A percentile compares a stretch with the other conserved stretches of the same genome.
These are phyloP conservation scores for Pachyrhizus erosus DNA, from an alignment of 306 rosid species.

Conservation along the genomic window DNA sequence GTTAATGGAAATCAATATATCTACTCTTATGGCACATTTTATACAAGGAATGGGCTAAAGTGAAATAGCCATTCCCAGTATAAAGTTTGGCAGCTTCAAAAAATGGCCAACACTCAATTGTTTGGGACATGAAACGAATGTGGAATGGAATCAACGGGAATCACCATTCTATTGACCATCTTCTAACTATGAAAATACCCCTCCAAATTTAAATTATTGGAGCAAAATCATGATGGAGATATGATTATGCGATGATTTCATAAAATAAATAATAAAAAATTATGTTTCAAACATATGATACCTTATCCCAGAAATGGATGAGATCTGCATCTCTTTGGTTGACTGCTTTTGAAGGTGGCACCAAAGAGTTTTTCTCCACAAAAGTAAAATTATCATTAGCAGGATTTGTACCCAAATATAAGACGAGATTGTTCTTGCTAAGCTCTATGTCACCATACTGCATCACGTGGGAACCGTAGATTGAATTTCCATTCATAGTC, in stretches of 20 bases:
- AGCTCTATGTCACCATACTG: slow-evolving; percentile 82
- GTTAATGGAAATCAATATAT: slow-evolving; percentile 11
- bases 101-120: not conserved
- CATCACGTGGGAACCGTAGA: slow-evolving; percentile 93
- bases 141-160: not conserved
- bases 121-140: slow-evolving; percentile 24
- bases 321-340: slow-evolving; percentile 99
- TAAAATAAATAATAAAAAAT: slow-evolving; percentile 1
- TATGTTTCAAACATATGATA: slow-evolving; percentile 32
- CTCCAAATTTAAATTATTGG: not conserved
- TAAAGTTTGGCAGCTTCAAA: slow-evolving; percentile 20
- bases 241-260: slow-evolving; percentile 27
- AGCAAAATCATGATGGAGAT: not conserved
- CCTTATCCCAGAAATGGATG: slow-evolving; percentile 98
- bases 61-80: slow-evolving; percentile 8
- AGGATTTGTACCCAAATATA: slow-evolving; percentile 88
- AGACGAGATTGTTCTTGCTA: slow-evolving; percentile 58
- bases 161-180: slow-evolving; percentile 30
- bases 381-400: slow-evolving; percentile 85
- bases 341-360: slow-evolving; percentile 71
- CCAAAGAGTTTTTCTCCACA: slow-evolving; percentile 67
- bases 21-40: not conserved
- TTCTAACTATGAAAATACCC: slow-evolving; percentile 23
- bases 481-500: slow-evolving; percentile 67
- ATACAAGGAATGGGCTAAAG: not conserved